Evolutionary conservation across 495 filamentous ascomycete species (phyloP), one percentile per base, ranked within the genome.

Genomic region (Hypomontagnella submonticulosa): DNA sequence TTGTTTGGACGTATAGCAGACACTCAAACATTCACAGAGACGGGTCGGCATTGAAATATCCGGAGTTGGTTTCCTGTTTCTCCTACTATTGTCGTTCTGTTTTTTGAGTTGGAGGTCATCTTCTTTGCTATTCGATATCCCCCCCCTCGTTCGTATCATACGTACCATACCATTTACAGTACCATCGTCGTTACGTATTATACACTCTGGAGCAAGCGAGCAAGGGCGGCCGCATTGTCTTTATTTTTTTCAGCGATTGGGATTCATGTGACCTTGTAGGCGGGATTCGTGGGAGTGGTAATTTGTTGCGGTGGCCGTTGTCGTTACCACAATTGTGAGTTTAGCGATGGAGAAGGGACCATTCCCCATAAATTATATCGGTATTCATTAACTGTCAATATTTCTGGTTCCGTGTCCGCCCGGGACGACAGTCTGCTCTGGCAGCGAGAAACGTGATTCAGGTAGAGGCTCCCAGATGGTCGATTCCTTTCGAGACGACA

Each of bases 111-210:
- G 65, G 58, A 63, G 43, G 37, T 59, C 54, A 38, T 69, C 55
- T 27, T 27, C 42, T 59, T 60, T 58, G 50, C 51, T 67, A 50
- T 58, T 63, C 55, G 66, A 69, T 69, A 69, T 69, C 66, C 66
- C 66, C 66, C 66, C 64, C 66, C 66, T 69, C 66, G 66, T 69
- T 69, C 66, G 60, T 69, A 69, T 58, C 55, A 49, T 60, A 58
- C 57, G 52, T 61, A 65, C 53, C 70, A 61, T 67, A 70, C 64
- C 57, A 69, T 67, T 27, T 27, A 38, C 57, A 66, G 54, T 71
- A 73, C 59, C 64, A 73, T 69, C 62, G 59, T 61, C 55, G 56
- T 61, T 63, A 63, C 46, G 57, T 65, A 34, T 61, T 59, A 59
- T 52, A 67, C 64, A 57, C 47, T 30, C 47, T 64, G 61, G 57